Evolutionary conservation across 495 filamentous ascomycete genomes (phyloP).

Genomic region (Tuber aestivum): DNA sequence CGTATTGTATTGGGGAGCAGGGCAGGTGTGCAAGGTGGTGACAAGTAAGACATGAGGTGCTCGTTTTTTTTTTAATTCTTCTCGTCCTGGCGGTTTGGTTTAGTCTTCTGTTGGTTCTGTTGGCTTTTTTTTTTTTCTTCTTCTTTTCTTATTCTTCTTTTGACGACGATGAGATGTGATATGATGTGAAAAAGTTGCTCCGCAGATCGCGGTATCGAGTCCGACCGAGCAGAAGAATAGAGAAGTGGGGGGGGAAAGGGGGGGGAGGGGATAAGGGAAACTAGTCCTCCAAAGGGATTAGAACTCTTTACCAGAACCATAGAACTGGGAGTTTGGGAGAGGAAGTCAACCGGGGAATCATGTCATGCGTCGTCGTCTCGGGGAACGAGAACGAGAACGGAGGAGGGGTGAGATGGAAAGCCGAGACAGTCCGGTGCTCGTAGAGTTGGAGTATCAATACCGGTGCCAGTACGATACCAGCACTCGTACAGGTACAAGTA

Average conservation of each 20-base stretch:
- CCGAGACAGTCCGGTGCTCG: not conserved
- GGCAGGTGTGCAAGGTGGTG: not conserved
- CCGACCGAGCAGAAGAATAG: not conserved
- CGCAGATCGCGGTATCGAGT: not conserved
- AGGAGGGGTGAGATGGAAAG: not conserved
- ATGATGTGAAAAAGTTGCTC: not conserved
- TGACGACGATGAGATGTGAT: not conserved
- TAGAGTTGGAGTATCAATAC: too few species aligned
- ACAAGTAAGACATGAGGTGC: not conserved
- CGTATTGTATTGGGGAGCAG: not conserved
- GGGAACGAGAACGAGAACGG: not conserved
- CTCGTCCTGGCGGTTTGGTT: not conserved
- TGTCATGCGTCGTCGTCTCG: not conserved
- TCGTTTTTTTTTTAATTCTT: not conserved
- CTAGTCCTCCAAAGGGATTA: not conserved
- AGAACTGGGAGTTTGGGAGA: not conserved
- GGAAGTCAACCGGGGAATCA: not conserved
- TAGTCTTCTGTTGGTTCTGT: slow-evolving; percentile 1
- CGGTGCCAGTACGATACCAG: too few species aligned
- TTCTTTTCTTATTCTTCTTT: not conserved
- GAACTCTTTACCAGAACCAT: not conserved
- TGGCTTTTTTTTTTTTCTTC: not conserved
- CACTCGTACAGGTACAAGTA: too few species aligned
- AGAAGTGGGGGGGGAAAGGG: not conserved
- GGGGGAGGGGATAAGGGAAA: not conserved